phyloP scores from a whole-genome alignment of 164 flowering plant genomes.

The Nymphaea thermarum region DNA sequence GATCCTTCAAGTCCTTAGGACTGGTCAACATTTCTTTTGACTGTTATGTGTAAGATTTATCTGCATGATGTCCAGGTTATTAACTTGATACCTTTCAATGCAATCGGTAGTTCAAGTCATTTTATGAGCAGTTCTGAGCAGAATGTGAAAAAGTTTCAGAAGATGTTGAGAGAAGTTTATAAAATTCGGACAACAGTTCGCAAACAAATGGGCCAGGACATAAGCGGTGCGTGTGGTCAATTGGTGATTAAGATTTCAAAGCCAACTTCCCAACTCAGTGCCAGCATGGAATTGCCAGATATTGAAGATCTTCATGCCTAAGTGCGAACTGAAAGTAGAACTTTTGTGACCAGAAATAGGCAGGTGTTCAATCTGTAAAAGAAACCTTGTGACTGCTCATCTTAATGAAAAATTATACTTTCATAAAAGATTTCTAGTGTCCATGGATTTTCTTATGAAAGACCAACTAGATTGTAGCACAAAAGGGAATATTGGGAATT shows the following conservation, averaged over 20 bases:
- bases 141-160: constrained; percentile 58
- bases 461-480: too few relatives aligned
- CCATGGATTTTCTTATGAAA: too few relatives aligned
- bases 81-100: constrained; percentile 94
- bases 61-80: constrained; percentile 45
- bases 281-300: constrained; percentile 33
- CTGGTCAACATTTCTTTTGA: too few relatives aligned
- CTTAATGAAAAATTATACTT: too few relatives aligned
- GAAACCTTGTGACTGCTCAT: too few relatives aligned
- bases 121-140: constrained; percentile 49
- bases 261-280: constrained; percentile 18
- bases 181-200: constrained; percentile 83
- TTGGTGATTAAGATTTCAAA: constrained; percentile 58
- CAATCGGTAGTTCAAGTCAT: constrained; percentile 61
- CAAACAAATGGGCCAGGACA: constrained; percentile 95
- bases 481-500: too few relatives aligned
- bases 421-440: too few relatives aligned
- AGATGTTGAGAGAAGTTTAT: constrained; percentile 55
- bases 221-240: constrained; percentile 98
- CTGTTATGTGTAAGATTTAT: too few relatives aligned
- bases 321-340: too few relatives aligned
- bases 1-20: too few relatives aligned
- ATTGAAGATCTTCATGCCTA: constrained; percentile 44
- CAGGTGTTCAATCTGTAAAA: too few relatives aligned
- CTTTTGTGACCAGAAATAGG: too few relatives aligned